Evolutionary conservation across 1,284 basidiomycete genomes (phyloP).

Genomic region (Chalciporus sp.): DNA sequence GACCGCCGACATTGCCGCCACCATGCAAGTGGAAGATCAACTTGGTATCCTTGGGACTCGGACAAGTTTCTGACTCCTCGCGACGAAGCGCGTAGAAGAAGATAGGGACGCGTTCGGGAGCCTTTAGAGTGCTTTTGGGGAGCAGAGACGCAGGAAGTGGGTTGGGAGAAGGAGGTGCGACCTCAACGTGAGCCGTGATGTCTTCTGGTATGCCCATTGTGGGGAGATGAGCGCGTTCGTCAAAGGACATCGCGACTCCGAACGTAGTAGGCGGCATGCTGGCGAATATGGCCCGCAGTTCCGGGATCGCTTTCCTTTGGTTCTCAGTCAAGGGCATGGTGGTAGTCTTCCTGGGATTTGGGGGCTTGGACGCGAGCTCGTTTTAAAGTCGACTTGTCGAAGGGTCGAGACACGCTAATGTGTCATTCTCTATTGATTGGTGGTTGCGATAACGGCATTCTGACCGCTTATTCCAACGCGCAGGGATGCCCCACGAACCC

Average conservation of each 20-base stretch:
- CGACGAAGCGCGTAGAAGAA: slow-evolving; percentile 10
- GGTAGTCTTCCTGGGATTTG: not conserved
- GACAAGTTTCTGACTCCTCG: not conserved
- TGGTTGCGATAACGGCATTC: not conserved
- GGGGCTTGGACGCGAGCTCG: too few species aligned
- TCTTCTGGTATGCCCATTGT: slow-evolving; percentile 9
- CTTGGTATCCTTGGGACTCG: not conserved
- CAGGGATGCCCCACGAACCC: too few species aligned
- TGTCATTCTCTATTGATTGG: too few species aligned
- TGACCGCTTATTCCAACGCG: too few species aligned
- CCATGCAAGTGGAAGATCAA: slow-evolving; percentile 31
- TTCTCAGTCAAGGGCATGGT: slow-evolving; percentile 22
- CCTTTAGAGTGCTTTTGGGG: slow-evolving; percentile 7
- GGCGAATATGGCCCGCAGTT: not conserved
- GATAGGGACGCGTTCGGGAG: slow-evolving; percentile 25
- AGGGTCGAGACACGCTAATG: too few species aligned
- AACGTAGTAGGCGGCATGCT: not conserved
- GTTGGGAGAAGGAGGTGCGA: slow-evolving; percentile 14
- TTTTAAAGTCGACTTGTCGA: too few species aligned
- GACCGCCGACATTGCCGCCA: slow-evolving; percentile 22
- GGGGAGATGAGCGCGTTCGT: slow-evolving; percentile 25
- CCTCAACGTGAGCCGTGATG: slow-evolving; percentile 19
- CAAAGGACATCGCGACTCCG: slow-evolving; percentile 15
- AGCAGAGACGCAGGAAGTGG: slow-evolving; percentile 15
- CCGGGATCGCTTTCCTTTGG: slow-evolving; percentile 12